Evolutionary conservation across 2,329 filamentous ascomycete genomes (phyloP).

Genomic region (Colletotrichum sp.): DNA sequence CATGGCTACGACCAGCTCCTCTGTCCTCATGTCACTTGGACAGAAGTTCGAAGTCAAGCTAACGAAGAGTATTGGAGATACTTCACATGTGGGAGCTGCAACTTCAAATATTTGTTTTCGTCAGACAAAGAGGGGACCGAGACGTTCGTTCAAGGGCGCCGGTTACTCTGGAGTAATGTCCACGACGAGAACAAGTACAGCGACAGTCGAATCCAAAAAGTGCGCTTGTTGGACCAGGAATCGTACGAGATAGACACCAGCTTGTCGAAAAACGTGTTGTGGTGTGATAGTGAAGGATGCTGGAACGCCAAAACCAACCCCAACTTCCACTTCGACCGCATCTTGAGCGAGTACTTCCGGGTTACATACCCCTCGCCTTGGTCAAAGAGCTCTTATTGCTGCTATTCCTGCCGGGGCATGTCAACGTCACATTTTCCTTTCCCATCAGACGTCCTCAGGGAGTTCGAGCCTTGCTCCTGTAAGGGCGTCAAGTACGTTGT

Average conservation of each 20-base stretch:
- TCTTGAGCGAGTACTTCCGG: not conserved
- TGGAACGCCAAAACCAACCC: not conserved
- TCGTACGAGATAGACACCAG: not conserved
- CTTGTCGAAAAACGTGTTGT: not conserved
- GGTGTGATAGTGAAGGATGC: not conserved
- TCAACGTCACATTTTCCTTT: not conserved
- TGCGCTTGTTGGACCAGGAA: fast-evolving
- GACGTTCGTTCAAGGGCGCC: not conserved
- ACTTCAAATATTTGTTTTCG: not conserved
- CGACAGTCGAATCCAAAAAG: not conserved
- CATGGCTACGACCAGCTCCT: not conserved
- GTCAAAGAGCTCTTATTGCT: too few species aligned
- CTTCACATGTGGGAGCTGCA: not conserved
- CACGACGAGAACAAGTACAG: not conserved
- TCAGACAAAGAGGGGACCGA: fast-evolving
- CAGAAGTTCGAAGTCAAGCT: not conserved
- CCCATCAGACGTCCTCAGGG: fast-evolving
- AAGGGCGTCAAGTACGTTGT: not conserved
- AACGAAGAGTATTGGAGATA: fast-evolving
- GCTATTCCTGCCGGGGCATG: fast-evolving
- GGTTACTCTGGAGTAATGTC: not conserved
- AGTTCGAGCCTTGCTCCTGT: not conserved
- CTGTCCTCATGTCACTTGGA: not conserved
- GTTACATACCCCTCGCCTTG: not conserved
- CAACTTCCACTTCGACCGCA: not conserved